Evolutionary conservation across 2,329 filamentous ascomycete species (phyloP).

Genomic region (Fusarium luffae): DNA sequence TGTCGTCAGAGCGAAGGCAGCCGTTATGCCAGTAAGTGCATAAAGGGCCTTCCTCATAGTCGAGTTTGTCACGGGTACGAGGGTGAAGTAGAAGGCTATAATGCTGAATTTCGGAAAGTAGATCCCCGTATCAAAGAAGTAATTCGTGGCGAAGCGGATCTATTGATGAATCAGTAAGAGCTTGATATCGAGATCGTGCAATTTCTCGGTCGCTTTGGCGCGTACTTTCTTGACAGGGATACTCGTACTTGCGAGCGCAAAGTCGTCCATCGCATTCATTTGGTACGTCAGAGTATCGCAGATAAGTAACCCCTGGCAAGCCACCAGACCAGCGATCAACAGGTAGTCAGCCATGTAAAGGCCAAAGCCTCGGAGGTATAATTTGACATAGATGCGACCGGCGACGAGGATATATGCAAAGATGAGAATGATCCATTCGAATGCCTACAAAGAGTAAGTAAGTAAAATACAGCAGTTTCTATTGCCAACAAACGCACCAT

Average conservation of each 20-base stretch:
- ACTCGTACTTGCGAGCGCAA: neutral
- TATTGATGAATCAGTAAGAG: no score
- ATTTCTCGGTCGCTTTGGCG: rapidly evolving
- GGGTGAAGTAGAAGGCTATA: slow-evolving; percentile 1
- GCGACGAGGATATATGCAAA: slow-evolving; percentile 6
- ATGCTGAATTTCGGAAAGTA: slow-evolving; percentile 20
- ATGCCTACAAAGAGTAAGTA: no score
- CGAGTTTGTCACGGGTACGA: neutral
- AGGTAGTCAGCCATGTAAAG: neutral
- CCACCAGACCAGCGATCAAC: neutral
- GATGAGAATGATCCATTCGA: slow-evolving; percentile 5
- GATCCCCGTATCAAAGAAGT: slow-evolving; percentile 16
- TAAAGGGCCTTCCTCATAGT: neutral
- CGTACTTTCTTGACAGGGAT: neutral
- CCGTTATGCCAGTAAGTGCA: neutral
- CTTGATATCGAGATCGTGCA: no score
- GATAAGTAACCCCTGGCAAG: neutral
- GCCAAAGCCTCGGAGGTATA: neutral
- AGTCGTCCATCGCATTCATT: slow-evolving; percentile 13
- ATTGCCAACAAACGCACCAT: no score
- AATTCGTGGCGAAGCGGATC: slow-evolving; percentile 12
- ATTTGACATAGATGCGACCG: slow-evolving; percentile 1
- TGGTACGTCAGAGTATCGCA: slow-evolving; percentile 6
- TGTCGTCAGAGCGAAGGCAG: neutral
- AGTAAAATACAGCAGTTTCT: no score